Conservation (phyloP, 2,329 filamentous ascomycete genomes). For the Cryphonectria japonica region DNA sequence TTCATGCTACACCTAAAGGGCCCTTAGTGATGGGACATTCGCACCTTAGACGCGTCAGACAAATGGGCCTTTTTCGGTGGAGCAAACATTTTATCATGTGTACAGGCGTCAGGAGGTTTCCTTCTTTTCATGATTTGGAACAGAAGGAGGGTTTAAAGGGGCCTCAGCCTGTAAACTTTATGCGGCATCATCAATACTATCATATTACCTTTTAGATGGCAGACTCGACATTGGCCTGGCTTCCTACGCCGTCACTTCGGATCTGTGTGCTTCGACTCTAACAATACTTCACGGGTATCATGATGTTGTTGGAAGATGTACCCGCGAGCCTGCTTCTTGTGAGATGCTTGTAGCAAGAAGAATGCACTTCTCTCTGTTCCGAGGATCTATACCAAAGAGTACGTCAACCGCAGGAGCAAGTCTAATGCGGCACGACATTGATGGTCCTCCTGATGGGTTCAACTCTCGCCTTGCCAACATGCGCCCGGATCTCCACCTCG, state of each 20-base stretch:
- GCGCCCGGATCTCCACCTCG: slow-evolving; percentile 42
- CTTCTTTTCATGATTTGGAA: background rate
- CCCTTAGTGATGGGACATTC: background rate
- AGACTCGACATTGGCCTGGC: background rate
- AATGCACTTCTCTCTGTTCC: background rate
- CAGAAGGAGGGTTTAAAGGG: background rate
- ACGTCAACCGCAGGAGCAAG: background rate
- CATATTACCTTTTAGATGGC: background rate
- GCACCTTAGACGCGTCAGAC: background rate
- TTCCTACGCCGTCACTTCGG: background rate
- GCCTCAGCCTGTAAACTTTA: background rate
- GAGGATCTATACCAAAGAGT: background rate
- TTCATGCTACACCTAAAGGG: background rate
- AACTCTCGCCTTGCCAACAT: slow-evolving; percentile 34
- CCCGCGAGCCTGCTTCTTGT: background rate
- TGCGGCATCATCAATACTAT: background rate
- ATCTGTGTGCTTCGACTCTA: background rate
- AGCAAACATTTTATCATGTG: background rate
- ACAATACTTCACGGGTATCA: background rate
- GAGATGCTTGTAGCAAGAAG: background rate
- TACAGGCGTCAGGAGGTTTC: background rate
- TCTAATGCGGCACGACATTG: slow-evolving; percentile 40
- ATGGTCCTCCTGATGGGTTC: slow-evolving; percentile 40
- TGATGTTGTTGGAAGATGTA: background rate
- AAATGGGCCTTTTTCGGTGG: background rate